A percentile compares a stretch with the other conserved stretches of the same genome.
Evolutionary conservation across 2,329 filamentous ascomycete genomes (phyloP).

Genomic region (Cercospora berteroae): DNA sequence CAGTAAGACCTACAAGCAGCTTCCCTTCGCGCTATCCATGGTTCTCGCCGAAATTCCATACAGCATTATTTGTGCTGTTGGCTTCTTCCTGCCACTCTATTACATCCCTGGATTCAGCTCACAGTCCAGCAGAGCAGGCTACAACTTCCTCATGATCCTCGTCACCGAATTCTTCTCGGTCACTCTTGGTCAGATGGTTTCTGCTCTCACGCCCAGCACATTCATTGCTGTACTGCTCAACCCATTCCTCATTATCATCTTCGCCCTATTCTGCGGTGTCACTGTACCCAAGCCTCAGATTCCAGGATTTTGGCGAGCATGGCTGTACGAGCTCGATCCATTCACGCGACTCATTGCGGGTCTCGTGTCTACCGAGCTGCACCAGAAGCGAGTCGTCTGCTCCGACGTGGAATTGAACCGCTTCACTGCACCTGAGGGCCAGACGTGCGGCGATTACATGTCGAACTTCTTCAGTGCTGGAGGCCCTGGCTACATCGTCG

Average conservation of each 20-base stretch:
- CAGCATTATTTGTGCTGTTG: conserved; percentile 72
- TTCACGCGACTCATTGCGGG: conserved; percentile 79
- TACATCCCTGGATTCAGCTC: conserved; percentile 74
- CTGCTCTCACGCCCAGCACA: conserved; percentile 72
- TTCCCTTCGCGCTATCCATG: conserved; percentile 74
- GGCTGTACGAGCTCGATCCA: conserved; percentile 80
- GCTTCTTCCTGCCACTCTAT: conserved; percentile 80
- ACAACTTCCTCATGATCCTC: conserved; percentile 82
- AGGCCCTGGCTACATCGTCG: conserved; percentile 69
- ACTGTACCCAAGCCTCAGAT: conserved; percentile 77
- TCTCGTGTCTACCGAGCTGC: conserved; percentile 75
- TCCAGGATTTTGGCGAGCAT: conserved; percentile 72
- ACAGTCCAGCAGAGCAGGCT: conserved; percentile 67
- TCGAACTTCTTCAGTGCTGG: conserved; percentile 63
- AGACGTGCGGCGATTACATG: conserved; percentile 76
- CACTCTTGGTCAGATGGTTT: conserved; percentile 72
- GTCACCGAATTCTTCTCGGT: conserved; percentile 83
- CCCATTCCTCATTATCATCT: conserved; percentile 78
- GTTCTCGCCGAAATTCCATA: conserved; percentile 84
- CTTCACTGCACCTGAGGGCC: conserved; percentile 65
- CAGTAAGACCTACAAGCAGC: conserved; percentile 79
- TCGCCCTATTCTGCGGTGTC: conserved; percentile 84
- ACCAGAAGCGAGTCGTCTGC: conserved; percentile 64
- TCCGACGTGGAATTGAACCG: conserved; percentile 59
- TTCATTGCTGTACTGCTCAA: conserved; percentile 79